These are phyloP conservation scores for Volvox carteri DNA, from an alignment of 163 green algal genomes.

Conservation along the genomic window DNA sequence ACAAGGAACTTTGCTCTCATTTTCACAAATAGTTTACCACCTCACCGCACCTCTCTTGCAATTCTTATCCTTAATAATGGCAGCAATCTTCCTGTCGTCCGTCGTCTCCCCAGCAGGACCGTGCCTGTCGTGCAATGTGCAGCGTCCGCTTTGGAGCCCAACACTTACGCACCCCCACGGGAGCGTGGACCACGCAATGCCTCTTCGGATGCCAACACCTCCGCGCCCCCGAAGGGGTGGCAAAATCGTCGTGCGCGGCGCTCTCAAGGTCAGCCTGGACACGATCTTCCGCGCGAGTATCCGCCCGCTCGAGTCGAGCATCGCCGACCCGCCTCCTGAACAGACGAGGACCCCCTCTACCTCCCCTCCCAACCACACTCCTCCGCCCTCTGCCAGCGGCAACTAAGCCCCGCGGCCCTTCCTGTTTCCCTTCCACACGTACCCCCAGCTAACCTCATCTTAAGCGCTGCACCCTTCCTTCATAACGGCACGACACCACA, in stretches of 20 bases:
- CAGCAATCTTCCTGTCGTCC: neutral
- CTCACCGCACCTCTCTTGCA: neutral
- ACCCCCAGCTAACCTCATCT: no score
- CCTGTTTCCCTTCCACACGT: no score
- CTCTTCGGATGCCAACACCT: neutral
- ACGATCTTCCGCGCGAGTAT: neutral
- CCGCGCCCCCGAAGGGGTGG: no score
- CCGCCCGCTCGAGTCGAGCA: no score
- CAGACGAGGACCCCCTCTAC: no score
- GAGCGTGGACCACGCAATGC: neutral
- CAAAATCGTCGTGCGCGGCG: neutral
- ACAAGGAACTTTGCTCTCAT: neutral
- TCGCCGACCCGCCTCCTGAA: no score
- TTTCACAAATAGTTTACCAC: neutral
- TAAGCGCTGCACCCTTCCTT: no score
- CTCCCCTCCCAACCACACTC: no score
- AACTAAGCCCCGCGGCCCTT: no score
- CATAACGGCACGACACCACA: no score
- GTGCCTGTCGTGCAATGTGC: neutral
- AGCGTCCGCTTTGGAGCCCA: neutral
- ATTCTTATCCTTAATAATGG: neutral
- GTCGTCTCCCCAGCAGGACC: neutral
- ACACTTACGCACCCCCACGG: neutral
- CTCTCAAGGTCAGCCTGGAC: neutral
- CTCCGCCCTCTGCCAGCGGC: no score